Evolutionary conservation across 164 flowering plant genomes (phyloP).

Genomic region (Hamamelis virginiana): DNA sequence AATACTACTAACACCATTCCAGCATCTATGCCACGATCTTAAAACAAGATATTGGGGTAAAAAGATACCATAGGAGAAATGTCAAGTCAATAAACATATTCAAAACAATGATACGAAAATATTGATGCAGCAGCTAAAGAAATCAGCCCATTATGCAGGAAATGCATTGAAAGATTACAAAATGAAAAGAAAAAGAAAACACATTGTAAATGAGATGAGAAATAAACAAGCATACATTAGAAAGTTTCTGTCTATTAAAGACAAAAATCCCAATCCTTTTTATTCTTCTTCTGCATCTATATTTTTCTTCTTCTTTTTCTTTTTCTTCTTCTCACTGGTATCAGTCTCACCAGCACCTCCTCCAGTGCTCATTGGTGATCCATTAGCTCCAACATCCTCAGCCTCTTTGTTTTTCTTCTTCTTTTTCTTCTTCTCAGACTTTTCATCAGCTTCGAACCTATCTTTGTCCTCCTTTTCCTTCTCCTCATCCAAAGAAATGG

Average conservation of each 20-base stretch:
- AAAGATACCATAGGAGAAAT: too few species aligned
- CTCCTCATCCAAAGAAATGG: conserved; percentile 15
- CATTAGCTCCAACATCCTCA: conserved; percentile 24
- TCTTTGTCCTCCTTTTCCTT: conserved; percentile 17
- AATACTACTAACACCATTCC: too few species aligned
- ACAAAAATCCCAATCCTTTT: not conserved
- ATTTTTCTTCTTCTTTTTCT: conserved; percentile 40
- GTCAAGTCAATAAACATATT: too few species aligned
- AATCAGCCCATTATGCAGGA: too few species aligned
- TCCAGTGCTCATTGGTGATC: conserved; percentile 8
- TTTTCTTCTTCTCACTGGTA: conserved; percentile 49
- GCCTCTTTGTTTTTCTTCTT: conserved; percentile 39
- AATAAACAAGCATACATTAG: too few species aligned
- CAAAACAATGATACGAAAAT: too few species aligned
- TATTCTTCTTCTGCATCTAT: conserved; percentile 34
- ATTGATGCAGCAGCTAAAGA: too few species aligned
- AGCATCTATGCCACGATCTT: too few species aligned
- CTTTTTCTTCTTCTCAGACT: conserved; percentile 19
- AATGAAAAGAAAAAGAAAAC: too few species aligned
- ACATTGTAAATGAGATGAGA: too few species aligned
- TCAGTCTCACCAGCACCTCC: conserved; percentile 17
- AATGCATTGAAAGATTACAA: too few species aligned
- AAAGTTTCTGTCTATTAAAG: not conserved
- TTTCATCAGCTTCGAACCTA: conserved; percentile 17
- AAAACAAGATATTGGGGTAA: too few species aligned